These are phyloP conservation scores for Monilinia fructigena DNA, from an alignment of 2,329 filamentous ascomycete genomes.

Conservation along the genomic window DNA sequence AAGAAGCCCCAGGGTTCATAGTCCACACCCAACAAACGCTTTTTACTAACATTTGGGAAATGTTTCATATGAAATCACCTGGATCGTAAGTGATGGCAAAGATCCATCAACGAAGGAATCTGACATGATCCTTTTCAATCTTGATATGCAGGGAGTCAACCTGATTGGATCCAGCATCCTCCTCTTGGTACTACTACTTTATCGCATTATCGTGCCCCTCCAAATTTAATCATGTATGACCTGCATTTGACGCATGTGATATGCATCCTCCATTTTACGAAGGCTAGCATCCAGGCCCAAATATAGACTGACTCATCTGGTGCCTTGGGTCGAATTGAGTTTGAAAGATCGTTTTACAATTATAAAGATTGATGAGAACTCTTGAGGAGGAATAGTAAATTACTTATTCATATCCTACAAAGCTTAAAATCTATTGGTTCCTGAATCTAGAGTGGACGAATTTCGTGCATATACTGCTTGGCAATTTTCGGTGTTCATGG, in stretches of 20 bases:
- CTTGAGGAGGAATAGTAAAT: background rate
- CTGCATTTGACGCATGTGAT: background rate
- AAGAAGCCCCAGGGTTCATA: background rate
- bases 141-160: background rate
- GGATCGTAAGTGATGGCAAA: background rate
- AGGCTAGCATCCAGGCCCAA: background rate
- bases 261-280: background rate
- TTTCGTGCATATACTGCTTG: conserved; percentile 3
- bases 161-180: background rate
- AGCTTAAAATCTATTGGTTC: background rate
- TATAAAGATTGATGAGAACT: background rate
- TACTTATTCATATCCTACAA: background rate
- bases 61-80: background rate
- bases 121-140: background rate
- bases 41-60: background rate
- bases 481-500: conserved; percentile 4
- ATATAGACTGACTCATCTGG: background rate
- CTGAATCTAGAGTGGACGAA: background rate
- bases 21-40: no score
- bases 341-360: background rate
- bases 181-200: background rate
- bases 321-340: background rate
- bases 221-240: background rate
- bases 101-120: background rate
- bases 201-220: background rate